Conservation (phyloP, 2,329 filamentous ascomycete species). For the Fusarium beomiforme region DNA sequence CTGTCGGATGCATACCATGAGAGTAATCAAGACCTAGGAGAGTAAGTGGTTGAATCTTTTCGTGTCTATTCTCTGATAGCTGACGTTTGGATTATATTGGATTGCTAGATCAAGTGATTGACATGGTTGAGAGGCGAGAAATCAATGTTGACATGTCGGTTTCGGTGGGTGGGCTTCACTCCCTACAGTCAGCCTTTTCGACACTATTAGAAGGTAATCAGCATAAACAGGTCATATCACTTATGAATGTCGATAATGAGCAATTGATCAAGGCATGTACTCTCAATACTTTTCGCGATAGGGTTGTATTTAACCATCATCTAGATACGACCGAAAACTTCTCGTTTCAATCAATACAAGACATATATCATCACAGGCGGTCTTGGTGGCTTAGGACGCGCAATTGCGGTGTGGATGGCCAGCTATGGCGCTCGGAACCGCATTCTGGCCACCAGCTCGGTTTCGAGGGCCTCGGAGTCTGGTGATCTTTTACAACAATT, state of each 20-base stretch:
- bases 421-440: slow-evolving; percentile 37
- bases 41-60: slow-evolving; percentile 8
- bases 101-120: slow-evolving; percentile 18
- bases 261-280: slow-evolving; percentile 27
- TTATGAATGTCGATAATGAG: neutral
- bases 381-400: slow-evolving; percentile 38
- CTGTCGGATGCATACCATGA: slow-evolving; percentile 31
- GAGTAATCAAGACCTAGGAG: slow-evolving; percentile 25
- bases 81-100: slow-evolving; percentile 12
- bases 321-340: slow-evolving; percentile 32
- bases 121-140: slow-evolving; percentile 17
- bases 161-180: slow-evolving; percentile 19
- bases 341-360: slow-evolving; percentile 22
- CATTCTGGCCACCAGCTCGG: slow-evolving; percentile 35
- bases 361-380: slow-evolving; percentile 40
- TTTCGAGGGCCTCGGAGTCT: slow-evolving; percentile 23
- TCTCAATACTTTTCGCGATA: neutral
- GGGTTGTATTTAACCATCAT: neutral
- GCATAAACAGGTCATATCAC: slow-evolving; percentile 31
- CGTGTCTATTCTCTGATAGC: neutral
- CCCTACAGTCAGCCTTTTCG: slow-evolving; percentile 16
- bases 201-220: neutral
- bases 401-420: slow-evolving; percentile 40
- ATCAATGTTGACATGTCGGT: slow-evolving; percentile 4
- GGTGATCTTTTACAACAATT: slow-evolving; percentile 33